phyloP scores from a whole-genome alignment of 1,284 basidiomycete genomes.

The Puccinia horiana region DNA sequence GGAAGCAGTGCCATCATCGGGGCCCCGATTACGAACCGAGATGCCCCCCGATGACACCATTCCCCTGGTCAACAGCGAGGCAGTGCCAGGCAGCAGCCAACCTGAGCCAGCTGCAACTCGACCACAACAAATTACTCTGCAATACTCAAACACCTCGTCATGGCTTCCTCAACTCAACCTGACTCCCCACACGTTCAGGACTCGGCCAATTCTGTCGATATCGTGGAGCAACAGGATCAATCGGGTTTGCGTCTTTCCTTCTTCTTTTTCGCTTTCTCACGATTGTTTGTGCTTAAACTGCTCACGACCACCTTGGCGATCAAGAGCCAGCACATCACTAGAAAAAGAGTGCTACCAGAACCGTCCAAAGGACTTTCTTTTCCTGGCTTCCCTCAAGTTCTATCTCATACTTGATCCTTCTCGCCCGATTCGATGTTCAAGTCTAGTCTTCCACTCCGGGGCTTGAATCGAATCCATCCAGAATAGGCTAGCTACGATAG shows the following conservation, averaged over 20 bases:
- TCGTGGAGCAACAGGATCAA: background rate
- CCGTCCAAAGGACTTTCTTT: background rate
- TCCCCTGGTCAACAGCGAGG: background rate
- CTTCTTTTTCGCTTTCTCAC: background rate
- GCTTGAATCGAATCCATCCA: background rate
- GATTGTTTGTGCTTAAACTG: background rate
- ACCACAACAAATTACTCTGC: background rate
- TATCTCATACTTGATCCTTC: background rate
- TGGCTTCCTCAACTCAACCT: background rate
- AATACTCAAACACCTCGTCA: background rate
- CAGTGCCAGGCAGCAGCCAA: background rate
- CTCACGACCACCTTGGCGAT: background rate
- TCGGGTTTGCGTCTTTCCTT: background rate
- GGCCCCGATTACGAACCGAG: background rate
- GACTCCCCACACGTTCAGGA: background rate
- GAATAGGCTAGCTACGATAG: background rate
- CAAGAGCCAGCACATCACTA: background rate
- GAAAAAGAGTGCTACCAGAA: background rate
- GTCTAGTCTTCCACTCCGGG: background rate
- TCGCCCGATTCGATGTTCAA: background rate
- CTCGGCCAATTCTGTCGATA: background rate
- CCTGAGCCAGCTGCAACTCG: background rate
- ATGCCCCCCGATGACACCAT: background rate
- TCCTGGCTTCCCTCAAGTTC: background rate
- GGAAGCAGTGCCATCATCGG: too few relatives aligned